These are phyloP conservation scores for Thalassiosira profunda DNA, from an alignment of 108 stramenopile genomes.

Conservation along the genomic window DNA sequence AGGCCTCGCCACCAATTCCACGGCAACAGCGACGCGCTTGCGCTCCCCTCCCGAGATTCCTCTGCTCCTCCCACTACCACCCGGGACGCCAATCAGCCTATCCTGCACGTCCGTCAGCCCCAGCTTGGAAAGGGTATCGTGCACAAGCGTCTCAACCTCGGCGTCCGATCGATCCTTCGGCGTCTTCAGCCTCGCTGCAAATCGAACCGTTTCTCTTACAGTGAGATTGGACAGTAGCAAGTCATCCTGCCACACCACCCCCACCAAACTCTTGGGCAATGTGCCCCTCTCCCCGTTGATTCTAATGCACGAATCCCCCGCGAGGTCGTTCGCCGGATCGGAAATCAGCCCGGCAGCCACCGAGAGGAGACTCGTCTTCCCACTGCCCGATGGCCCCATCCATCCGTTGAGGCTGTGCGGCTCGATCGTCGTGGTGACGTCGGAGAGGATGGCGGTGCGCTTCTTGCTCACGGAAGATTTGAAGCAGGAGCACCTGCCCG, in stretches of 20 bases:
- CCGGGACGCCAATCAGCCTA: slow-evolving; percentile 60
- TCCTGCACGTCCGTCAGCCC: slow-evolving; percentile 63
- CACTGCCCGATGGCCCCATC: slow-evolving; percentile 84
- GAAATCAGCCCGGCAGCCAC: slow-evolving; percentile 61
- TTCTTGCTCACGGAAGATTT: not conserved
- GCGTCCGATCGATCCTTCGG: slow-evolving; percentile 33
- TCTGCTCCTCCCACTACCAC: slow-evolving; percentile 36
- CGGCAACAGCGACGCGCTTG: slow-evolving; percentile 85
- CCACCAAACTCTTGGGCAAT: slow-evolving; percentile 73
- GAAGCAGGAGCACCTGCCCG: too few relatives aligned
- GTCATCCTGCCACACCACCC: slow-evolving; percentile 92
- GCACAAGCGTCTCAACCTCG: slow-evolving; percentile 57
- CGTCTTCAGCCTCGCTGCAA: slow-evolving; percentile 82
- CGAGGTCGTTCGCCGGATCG: slow-evolving; percentile 41
- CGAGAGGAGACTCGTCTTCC: slow-evolving; percentile 72
- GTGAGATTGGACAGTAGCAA: slow-evolving; percentile 81
- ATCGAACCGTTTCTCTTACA: slow-evolving; percentile 83
- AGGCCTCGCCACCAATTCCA: slow-evolving; percentile 85
- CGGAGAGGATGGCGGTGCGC: slow-evolving; percentile 42
- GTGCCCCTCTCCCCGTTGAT: slow-evolving; percentile 62
- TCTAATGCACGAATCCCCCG: slow-evolving; percentile 45
- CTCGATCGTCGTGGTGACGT: slow-evolving; percentile 62
- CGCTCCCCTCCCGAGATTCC: slow-evolving; percentile 91
- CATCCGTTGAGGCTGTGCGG: slow-evolving; percentile 71
- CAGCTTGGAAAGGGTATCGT: slow-evolving; percentile 64